Evolutionary conservation across 2,329 filamentous ascomycete species (phyloP), one percentile per base, ranked within the genome.

Genomic region (Epichloe sibirici): DNA sequence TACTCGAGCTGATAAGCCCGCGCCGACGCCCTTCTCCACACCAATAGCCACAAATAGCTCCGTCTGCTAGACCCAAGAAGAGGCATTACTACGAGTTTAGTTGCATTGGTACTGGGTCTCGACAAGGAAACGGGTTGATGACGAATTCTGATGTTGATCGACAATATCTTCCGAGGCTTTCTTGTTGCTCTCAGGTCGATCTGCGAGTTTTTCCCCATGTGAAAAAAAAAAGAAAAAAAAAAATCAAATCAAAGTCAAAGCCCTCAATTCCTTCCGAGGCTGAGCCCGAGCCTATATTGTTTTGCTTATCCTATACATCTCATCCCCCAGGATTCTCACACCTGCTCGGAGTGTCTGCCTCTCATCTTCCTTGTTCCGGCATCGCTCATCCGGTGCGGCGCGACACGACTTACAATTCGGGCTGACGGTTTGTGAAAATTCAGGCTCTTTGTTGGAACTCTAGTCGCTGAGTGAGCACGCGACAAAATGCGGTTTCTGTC

Each of bases 401-500:
- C 25, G 21, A 40, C 21, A 42, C 47, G 12, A 12, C 13, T 7
- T 47, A 42, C 21, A 46, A 39, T 44, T 42, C 23, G 42, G 43
- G 17, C 25, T 48, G 49, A 48, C 48, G 15, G 31, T 38, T 8
- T 25, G 34, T 3, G 6, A n/a, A n/a, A 39, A 2, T n/a, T n/a
- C 13, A 39, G 15, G 25, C 43, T n/a, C 39, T 5, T 44, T n/a
- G 39, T 21, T 34, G 39, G 13, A 38, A 13, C 34, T 49, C 8
- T 31, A 9, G 28, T 31, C 28, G 9, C 15, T 12, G n/a, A 31
- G 11, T 39, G 40, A 28, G 40, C 28, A 35, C 39, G 45, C 40
- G 51, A 52, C 57, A 57, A 34, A 50, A 71, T 72, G 70, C 62
- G 65, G 57, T 68, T 71, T 60, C 66, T 62, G 45, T 64, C 60